A percentile compares a stretch with the other conserved stretches of the same genome.
These are phyloP conservation scores for Nakataea oryzae DNA, from an alignment of 2,329 filamentous ascomycete species.

Conservation along the genomic window DNA sequence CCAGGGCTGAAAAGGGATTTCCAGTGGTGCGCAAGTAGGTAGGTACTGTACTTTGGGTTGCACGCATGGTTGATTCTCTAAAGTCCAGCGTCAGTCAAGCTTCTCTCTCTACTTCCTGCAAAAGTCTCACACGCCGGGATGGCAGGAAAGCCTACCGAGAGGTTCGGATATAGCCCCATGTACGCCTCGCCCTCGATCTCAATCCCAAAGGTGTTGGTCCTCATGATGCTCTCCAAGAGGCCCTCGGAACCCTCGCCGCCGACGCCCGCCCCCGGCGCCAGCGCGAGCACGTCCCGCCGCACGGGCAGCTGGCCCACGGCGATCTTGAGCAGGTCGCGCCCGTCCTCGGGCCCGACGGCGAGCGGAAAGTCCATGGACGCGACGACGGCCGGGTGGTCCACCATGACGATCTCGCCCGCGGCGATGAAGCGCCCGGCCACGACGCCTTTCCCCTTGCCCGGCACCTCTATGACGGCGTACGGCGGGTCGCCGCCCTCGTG, in stretches of 20 bases:
- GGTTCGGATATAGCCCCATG: conserved; percentile 20
- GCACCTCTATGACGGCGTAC: conserved; percentile 16
- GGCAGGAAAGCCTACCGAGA: conserved; percentile 17
- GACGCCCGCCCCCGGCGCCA: conserved; percentile 19
- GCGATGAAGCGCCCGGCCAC: conserved; percentile 18
- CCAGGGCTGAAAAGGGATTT: background rate
- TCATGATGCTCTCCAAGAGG: conserved; percentile 20
- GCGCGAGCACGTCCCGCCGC: conserved; percentile 13
- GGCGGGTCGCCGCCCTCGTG: conserved; percentile 8
- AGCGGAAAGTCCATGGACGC: conserved; percentile 13
- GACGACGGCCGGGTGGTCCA: conserved; percentile 17
- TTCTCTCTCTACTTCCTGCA: background rate
- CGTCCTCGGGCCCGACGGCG: conserved; percentile 10
- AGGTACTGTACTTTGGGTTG: conserved; percentile 25
- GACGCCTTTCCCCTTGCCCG: conserved; percentile 20
- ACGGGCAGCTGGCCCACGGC: conserved; percentile 17
- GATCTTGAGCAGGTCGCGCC: conserved; percentile 15
- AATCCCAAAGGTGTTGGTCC: conserved; percentile 22
- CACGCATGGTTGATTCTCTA: conserved; percentile 26
- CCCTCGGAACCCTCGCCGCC: conserved; percentile 5
- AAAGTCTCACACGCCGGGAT: background rate
- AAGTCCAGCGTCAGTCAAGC: background rate
- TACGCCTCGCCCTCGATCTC: conserved; percentile 9
- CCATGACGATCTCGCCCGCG: conserved; percentile 20
- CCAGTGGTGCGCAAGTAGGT: too few species aligned